Conservation (phyloP, 2,329 filamentous ascomycete genomes). For the Fusarium coicis region DNA sequence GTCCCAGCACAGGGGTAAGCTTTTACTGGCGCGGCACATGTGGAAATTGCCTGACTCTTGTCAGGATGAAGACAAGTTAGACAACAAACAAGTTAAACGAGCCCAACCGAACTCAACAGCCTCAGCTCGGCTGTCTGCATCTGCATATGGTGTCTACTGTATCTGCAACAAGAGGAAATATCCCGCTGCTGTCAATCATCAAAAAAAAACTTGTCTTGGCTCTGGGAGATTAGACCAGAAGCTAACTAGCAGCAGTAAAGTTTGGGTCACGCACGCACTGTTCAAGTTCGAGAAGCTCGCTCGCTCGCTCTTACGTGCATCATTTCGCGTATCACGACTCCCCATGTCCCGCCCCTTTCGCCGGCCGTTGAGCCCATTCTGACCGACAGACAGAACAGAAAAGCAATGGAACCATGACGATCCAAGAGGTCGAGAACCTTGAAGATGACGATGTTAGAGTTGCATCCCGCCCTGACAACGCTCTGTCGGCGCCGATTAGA, state of each 20-base stretch:
- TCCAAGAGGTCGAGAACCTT: conserved; percentile 14
- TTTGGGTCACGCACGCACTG: not conserved
- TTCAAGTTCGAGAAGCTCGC: conserved; percentile 26
- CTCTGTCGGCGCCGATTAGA: conserved; percentile 4
- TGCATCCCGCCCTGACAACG: conserved; percentile 20
- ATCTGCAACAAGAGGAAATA: not conserved
- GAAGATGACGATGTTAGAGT: conserved; percentile 27
- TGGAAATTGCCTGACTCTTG: conserved; percentile 34
- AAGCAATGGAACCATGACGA: not conserved
- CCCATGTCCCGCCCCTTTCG: conserved; percentile 24
- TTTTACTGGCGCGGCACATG: conserved; percentile 26
- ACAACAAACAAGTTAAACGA: not conserved
- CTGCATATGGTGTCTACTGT: not conserved
- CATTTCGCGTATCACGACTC: conserved; percentile 35
- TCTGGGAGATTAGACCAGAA: conserved; percentile 9
- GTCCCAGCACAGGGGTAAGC: conserved; percentile 24
- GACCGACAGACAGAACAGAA: not conserved
- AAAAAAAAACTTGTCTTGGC: not conserved
- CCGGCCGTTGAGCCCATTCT: not conserved
- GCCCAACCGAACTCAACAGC: not conserved
- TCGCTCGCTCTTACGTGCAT: conserved; percentile 26
- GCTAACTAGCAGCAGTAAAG: not conserved
- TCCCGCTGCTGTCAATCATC: conserved; percentile 13
- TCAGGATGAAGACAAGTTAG: conserved; percentile 5
- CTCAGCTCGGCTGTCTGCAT: not conserved